Base-by-base conservation (phyloP, 208 protist genomes). In the Acanthamoeba pearcei region DNA sequence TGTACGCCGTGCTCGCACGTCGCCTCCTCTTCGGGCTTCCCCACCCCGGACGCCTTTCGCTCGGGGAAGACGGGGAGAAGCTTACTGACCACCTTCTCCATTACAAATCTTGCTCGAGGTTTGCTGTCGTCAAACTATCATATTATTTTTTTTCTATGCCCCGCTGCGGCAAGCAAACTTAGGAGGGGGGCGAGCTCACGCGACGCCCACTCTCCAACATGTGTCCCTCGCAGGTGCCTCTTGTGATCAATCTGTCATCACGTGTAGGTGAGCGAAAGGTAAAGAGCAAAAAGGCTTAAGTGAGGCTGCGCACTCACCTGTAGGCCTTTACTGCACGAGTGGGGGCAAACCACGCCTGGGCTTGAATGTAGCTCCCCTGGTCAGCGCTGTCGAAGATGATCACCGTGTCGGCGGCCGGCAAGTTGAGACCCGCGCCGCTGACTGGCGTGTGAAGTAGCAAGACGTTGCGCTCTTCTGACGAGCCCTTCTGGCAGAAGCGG, bases 201-300 rank as follows among this genome's bases (percentile, higher is more conserved):
- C n/a, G n/a, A n/a, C n/a, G n/a, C n/a, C n/a, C n/a, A n/a, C 80
- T 94, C 49, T 99, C 96, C 90, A 99, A 98, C 95, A 99, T 98
- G 74, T 98, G 93, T 38, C 95, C 32, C 95, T 99, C 98, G 86
- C 99, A 98, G 6, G 97, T 98, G 24, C 96, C 95, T 46, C 94
- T 88, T 9, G 97, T 98, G 32, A 99, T 97, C 19, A 99, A 91
- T 17, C 64, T 72, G 72, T 0, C 35, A 38, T 83, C 8, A 83
- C 8, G 8, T 27, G 6, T 42, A 27, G 13, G 24, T 9, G 24
- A 24, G 51, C 13, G 24, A 35, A n/a, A 3, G 24, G 32, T 1
- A 86, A 24, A 35, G 53, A 13, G 82, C 0, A 5, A 24, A n/a
- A 78, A 29, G 4, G 27, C 8, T 1, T n/a, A 38, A 57, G 68